Conservation (phyloP, 2,329 filamentous ascomycete species). For the Neonectria ditissima region DNA sequence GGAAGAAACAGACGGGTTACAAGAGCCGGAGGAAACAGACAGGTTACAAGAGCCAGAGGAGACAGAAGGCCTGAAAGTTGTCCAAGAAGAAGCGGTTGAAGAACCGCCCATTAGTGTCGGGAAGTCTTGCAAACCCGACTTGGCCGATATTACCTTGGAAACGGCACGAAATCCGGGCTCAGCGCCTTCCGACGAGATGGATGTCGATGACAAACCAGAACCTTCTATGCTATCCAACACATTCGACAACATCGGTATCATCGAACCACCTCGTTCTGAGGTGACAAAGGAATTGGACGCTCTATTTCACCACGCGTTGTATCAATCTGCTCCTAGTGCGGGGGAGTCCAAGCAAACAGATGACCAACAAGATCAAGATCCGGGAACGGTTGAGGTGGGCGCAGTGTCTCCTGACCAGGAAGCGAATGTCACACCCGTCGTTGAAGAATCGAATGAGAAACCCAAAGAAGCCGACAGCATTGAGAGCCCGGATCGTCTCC, state of each 20-base stretch:
- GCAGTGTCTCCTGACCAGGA: conserved; percentile 25
- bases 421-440: conserved; percentile 11
- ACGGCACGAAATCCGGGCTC: not conserved
- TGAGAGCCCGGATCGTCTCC: conserved; percentile 9
- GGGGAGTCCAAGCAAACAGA: conserved; percentile 9
- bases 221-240: not conserved
- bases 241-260: not conserved
- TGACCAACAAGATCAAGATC: conserved; percentile 4
- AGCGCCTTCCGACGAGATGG: conserved; percentile 10
- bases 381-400: conserved; percentile 6
- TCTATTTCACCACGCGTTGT: not conserved
- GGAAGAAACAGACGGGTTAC: not conserved
- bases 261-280: not conserved
- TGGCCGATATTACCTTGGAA: not conserved
- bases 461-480: conserved; percentile 4
- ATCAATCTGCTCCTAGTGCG: conserved; percentile 5
- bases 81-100: not conserved
- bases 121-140: not conserved
- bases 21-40: not conserved
- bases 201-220: conserved; percentile 19
- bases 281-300: conserved; percentile 15
- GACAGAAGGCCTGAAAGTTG: not conserved
- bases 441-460: conserved; percentile 14
- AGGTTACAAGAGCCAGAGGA: conserved; percentile 1
- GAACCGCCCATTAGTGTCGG: not conserved